Evolutionary conservation across 108 stramenopile genomes (phyloP).

Genomic region (Schizochytrium sp.): DNA sequence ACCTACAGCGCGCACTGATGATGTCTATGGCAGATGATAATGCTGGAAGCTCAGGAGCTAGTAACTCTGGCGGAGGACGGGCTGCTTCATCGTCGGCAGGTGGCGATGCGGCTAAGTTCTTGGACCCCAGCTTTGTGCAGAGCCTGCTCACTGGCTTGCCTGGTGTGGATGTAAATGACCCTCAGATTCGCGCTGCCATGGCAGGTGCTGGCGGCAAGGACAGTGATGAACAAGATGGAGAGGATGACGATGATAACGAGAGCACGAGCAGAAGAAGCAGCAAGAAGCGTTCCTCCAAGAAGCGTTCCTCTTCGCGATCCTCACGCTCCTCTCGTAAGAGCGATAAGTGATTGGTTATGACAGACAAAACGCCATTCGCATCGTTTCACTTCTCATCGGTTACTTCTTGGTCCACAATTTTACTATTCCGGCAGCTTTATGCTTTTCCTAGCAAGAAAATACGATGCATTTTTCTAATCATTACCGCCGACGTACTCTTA

Average conservation of each 20-base stretch:
- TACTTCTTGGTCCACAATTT: too few relatives aligned
- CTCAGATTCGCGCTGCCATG: constrained; percentile 86
- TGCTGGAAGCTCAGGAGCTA: constrained; percentile 86
- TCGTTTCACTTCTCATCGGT: too few relatives aligned
- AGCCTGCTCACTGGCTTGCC: constrained; percentile 85
- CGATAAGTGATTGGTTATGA: background rate
- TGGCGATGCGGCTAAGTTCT: constrained; percentile 74
- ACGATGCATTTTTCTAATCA: too few relatives aligned
- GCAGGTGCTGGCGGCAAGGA: constrained; percentile 64
- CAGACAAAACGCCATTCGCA: too few relatives aligned
- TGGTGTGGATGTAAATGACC: constrained; percentile 91
- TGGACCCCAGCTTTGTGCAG: constrained; percentile 82
- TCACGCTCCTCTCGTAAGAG: background rate
- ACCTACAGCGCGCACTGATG: constrained; percentile 93
- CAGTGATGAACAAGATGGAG: constrained; percentile 74
- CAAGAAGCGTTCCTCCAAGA: constrained; percentile 46
- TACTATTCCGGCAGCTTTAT: too few relatives aligned
- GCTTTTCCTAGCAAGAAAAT: too few relatives aligned
- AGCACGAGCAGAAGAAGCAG: constrained; percentile 1
- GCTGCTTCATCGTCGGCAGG: constrained; percentile 89
- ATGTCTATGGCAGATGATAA: constrained; percentile 93
- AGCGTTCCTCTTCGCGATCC: background rate
- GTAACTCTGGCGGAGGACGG: constrained; percentile 78
- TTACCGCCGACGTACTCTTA: too few relatives aligned
- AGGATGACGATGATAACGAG: constrained; percentile 68